These are phyloP conservation scores for Rhodotorula sphaerocarpa DNA, from an alignment of 768 basidiomycete genomes.

Conservation along the genomic window DNA sequence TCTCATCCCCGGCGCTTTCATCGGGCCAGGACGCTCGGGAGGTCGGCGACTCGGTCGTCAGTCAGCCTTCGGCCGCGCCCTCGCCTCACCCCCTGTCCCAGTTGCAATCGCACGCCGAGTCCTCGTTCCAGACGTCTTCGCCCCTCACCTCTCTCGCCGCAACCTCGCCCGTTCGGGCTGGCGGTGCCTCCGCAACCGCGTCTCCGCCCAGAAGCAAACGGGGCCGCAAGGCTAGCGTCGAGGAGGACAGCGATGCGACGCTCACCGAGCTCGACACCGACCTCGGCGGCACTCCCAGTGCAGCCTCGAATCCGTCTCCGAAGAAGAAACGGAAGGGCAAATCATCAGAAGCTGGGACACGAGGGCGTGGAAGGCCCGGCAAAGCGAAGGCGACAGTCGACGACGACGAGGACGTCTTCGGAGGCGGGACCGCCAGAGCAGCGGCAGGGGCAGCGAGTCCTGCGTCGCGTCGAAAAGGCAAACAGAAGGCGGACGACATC, in stretches of 20 bases:
- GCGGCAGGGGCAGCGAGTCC: no score
- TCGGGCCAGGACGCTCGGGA: no score
- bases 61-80: not conserved
- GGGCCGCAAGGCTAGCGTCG: not conserved
- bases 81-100: not conserved
- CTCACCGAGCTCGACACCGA: no score
- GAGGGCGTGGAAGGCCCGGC: no score
- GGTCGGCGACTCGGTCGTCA: no score
- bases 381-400: not conserved
- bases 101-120: no score
- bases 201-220: not conserved
- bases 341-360: not conserved
- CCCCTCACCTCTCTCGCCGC: not conserved
- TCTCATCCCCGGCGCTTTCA: no score
- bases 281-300: not conserved
- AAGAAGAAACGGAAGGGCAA: not conserved
- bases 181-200: no score
- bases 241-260: no score
- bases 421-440: not conserved
- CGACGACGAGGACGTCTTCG: no score
- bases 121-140: not conserved
- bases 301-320: not conserved
- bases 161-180: not conserved
- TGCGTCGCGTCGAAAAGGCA: no score
- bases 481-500: no score